Conservation (phyloP, 2,329 filamentous ascomycete genomes). For the Penicillium sp. region DNA sequence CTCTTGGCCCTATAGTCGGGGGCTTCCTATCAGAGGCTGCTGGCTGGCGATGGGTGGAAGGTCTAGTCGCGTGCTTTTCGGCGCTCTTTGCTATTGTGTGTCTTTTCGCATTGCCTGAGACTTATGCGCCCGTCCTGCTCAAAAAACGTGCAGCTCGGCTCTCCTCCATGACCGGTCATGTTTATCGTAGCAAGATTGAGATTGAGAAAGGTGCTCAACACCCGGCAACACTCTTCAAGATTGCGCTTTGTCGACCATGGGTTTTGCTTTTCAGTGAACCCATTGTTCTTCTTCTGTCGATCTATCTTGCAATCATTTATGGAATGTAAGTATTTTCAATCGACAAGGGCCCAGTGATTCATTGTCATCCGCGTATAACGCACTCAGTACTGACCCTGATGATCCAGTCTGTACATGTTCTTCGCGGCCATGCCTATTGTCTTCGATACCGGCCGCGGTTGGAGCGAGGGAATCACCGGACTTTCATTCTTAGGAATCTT, state of each 20-base stretch:
- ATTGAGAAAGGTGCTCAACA: slow-evolving; percentile 38
- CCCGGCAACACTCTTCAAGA: slow-evolving; percentile 53
- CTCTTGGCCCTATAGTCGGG: slow-evolving; percentile 62
- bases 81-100: slow-evolving; percentile 58
- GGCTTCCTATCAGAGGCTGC: slow-evolving; percentile 62
- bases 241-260: slow-evolving; percentile 65
- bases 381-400: background rate
- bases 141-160: slow-evolving; percentile 54
- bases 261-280: slow-evolving; percentile 70
- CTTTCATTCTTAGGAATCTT: slow-evolving; percentile 69
- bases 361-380: background rate
- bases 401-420: slow-evolving; percentile 51
- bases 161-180: slow-evolving; percentile 52
- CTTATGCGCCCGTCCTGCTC: slow-evolving; percentile 60
- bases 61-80: slow-evolving; percentile 61
- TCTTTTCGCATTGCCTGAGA: slow-evolving; percentile 52
- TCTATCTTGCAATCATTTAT: slow-evolving; percentile 60
- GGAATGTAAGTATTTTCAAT: slow-evolving; percentile 29
- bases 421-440: slow-evolving; percentile 67
- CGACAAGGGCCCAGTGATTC: background rate
- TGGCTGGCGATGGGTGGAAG: slow-evolving; percentile 68
- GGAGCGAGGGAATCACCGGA: slow-evolving; percentile 61
- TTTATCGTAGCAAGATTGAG: slow-evolving; percentile 14
- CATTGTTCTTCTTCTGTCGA: slow-evolving; percentile 64
- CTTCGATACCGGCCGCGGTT: slow-evolving; percentile 61